Conservation (phyloP, 139 green algal genomes). For the Gonium pectorale region DNA sequence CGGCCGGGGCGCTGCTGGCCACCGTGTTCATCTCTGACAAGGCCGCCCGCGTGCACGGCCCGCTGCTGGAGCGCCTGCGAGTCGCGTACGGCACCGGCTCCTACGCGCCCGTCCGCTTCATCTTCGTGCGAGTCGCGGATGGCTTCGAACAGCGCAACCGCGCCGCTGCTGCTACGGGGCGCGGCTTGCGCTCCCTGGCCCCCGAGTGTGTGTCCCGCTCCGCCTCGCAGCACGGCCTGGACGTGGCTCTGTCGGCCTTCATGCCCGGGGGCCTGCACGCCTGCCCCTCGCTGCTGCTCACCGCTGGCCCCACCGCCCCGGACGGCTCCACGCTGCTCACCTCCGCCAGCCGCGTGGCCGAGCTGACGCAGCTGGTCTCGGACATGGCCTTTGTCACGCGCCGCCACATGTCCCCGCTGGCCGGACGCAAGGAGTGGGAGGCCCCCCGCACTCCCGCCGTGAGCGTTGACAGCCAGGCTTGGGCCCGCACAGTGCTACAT, state of each 20-base stretch:
- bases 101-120: neutral
- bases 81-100: neutral
- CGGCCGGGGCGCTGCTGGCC: conserved; percentile 5
- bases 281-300: conserved; percentile 23
- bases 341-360: neutral
- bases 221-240: conserved; percentile 7
- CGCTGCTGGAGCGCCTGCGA: conserved; percentile 17
- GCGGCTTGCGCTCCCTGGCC: neutral
- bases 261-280: conserved; percentile 4
- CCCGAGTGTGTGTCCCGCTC: neutral
- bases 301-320: neutral
- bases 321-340: neutral
- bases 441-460: no score
- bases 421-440: neutral
- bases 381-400: conserved; percentile 23
- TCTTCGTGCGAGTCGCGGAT: conserved; percentile 17
- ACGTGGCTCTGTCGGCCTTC: conserved; percentile 21
- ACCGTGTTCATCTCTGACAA: conserved; percentile 39
- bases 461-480: no score
- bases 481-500: no score
- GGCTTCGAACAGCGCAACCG: neutral
- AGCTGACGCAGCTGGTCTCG: conserved; percentile 32
- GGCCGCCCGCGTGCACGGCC: neutral
- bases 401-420: neutral
- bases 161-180: neutral